phyloP scores from a whole-genome alignment of 2,329 filamentous ascomycete genomes.

The Lecanoromycetidae sp. region DNA sequence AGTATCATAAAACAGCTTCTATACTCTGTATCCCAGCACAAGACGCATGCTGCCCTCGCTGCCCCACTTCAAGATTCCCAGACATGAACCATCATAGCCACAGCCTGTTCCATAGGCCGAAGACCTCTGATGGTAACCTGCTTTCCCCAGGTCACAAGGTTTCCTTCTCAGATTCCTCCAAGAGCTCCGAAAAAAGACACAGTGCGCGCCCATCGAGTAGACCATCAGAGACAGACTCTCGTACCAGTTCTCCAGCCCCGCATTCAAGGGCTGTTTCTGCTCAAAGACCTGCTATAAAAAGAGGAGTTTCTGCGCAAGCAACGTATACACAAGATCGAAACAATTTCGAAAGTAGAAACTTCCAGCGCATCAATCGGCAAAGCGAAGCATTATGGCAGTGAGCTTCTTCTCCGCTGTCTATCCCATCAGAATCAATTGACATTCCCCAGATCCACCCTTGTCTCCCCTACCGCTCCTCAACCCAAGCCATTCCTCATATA shows the following conservation, averaged over 20 bases:
- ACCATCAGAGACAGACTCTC: slow-evolving; percentile 14
- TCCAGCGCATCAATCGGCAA: slow-evolving; percentile 16
- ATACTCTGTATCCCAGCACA: too few species aligned
- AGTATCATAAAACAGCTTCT: too few species aligned
- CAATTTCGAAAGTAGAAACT: too few species aligned
- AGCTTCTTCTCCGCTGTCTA: background rate
- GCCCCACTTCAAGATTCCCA: background rate
- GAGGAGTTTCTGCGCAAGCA: slow-evolving; percentile 9
- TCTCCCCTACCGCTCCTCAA: slow-evolving; percentile 15
- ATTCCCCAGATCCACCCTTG: slow-evolving; percentile 9
- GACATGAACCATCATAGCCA: slow-evolving; percentile 13
- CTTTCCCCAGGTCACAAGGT: slow-evolving; percentile 16
- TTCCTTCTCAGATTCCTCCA: slow-evolving; percentile 19
- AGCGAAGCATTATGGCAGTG: slow-evolving; percentile 18
- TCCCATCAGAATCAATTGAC: background rate
- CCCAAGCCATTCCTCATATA: slow-evolving; percentile 19
- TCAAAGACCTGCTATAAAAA: slow-evolving; percentile 3
- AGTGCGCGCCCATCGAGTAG: slow-evolving; percentile 15
- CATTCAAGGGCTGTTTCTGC: slow-evolving; percentile 5
- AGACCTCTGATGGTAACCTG: slow-evolving; percentile 14
- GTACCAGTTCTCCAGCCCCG: slow-evolving; percentile 9
- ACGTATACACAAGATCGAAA: too few species aligned
- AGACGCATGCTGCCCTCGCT: background rate
- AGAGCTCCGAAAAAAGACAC: slow-evolving; percentile 14
- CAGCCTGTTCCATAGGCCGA: background rate